phyloP scores from a whole-genome alignment of 2,329 filamentous ascomycete genomes.

The Xylaria sp. region DNA sequence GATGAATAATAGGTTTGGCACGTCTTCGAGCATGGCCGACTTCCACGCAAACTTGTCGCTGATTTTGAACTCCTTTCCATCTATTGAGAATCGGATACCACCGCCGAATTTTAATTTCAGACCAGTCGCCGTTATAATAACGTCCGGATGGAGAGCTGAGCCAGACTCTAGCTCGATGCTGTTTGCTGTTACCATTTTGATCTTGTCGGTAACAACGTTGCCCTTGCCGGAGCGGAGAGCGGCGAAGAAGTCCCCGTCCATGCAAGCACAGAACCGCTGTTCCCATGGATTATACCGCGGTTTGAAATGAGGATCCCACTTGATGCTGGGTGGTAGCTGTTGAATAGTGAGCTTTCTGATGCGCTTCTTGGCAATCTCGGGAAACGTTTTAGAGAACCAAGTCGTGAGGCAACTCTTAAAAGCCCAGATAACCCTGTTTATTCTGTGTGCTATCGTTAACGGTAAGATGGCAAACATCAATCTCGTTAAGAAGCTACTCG shows the following conservation, averaged over 20 bases:
- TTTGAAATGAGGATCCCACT: slow-evolving; percentile 67
- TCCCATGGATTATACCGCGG: slow-evolving; percentile 72
- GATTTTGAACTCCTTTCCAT: slow-evolving; percentile 56
- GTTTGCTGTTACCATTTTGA: slow-evolving; percentile 55
- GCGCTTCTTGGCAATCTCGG: slow-evolving; percentile 53
- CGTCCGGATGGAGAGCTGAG: slow-evolving; percentile 62
- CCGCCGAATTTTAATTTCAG: slow-evolving; percentile 65
- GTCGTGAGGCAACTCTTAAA: slow-evolving; percentile 55
- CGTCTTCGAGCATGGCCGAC: slow-evolving; percentile 67
- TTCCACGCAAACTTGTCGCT: slow-evolving; percentile 65
- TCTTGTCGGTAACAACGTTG: slow-evolving; percentile 57
- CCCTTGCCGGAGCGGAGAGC: slow-evolving; percentile 52
- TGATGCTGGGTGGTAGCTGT: slow-evolving; percentile 60
- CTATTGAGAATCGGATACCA: slow-evolving; percentile 57
- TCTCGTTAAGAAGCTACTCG: slow-evolving; percentile 45
- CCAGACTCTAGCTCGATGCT: slow-evolving; percentile 56
- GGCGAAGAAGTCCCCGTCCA: slow-evolving; percentile 62
- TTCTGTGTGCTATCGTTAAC: slow-evolving; percentile 28
- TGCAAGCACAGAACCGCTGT: slow-evolving; percentile 74
- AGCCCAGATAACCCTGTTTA: slow-evolving; percentile 53
- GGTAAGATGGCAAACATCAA: slow-evolving; percentile 25
- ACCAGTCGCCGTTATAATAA: slow-evolving; percentile 73
- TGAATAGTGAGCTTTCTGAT: slow-evolving; percentile 52
- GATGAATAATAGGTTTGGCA: slow-evolving; percentile 67
- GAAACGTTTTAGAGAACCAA: slow-evolving; percentile 59